Evolutionary conservation across 2,329 filamentous ascomycete genomes (phyloP).

Genomic region (Talaromyces rugulosus): DNA sequence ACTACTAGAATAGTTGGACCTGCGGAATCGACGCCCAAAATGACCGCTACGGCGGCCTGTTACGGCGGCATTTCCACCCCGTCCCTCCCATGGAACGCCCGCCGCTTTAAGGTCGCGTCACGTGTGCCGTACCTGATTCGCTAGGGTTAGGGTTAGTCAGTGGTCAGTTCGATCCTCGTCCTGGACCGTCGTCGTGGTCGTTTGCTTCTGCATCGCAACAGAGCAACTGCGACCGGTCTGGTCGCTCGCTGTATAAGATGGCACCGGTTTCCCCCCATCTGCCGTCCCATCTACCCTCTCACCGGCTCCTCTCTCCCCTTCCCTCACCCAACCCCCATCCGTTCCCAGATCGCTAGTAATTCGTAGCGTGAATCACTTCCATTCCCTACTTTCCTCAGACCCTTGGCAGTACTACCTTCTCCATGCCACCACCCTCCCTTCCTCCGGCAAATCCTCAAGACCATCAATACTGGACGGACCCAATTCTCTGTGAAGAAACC

Average conservation of each 20-base stretch:
- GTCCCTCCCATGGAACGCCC: neutral
- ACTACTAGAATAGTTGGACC: conserved; percentile 12
- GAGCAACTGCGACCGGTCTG: too few species aligned
- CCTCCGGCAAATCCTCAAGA: conserved; percentile 14
- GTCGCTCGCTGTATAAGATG: too few species aligned
- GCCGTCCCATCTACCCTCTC: neutral
- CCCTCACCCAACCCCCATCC: neutral
- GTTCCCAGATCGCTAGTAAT: neutral
- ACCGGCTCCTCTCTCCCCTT: too few species aligned
- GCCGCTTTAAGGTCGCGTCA: conserved; percentile 5
- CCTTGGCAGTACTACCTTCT: neutral
- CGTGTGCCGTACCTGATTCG: conserved; percentile 1
- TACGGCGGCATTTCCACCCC: conserved; percentile 11
- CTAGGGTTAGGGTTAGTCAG: neutral
- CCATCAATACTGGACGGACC: conserved; percentile 21
- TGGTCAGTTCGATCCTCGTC: too few species aligned
- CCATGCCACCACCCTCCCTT: conserved; percentile 11
- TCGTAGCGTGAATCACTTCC: neutral
- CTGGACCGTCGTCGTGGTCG: too few species aligned
- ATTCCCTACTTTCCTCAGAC: neutral
- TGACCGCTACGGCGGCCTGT: conserved; percentile 5
- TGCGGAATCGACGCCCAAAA: conserved; percentile 2
- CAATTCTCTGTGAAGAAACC: conserved; percentile 24
- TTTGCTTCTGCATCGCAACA: too few species aligned
- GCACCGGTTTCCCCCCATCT: too few species aligned